These are phyloP conservation scores for Diaporthe sp. DNA, from an alignment of 2,329 filamentous ascomycete genomes.

Conservation along the genomic window DNA sequence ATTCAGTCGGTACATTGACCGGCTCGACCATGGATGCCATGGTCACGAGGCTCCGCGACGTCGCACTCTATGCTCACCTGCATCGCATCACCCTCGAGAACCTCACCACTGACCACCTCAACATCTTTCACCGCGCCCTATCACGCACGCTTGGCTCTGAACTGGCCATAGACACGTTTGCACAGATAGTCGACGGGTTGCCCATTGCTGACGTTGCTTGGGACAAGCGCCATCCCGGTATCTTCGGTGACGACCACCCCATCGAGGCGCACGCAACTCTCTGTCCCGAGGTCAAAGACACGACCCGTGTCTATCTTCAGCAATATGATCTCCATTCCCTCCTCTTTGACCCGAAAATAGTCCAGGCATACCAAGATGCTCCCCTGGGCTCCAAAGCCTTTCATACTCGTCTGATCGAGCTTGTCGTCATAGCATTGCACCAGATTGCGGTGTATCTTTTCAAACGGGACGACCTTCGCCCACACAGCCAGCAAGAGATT, in stretches of 20 bases:
- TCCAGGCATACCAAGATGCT: constrained; percentile 41
- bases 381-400: constrained; percentile 42
- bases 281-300: constrained; percentile 31
- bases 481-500: constrained; percentile 28
- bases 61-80: constrained; percentile 12
- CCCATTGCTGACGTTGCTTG: constrained; percentile 12
- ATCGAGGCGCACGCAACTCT: constrained; percentile 27
- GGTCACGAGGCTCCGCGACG: constrained; percentile 3
- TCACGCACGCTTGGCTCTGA: constrained; percentile 10
- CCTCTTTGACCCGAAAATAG: constrained; percentile 36
- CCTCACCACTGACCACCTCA: background rate
- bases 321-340: constrained; percentile 20
- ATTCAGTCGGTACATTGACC: constrained; percentile 1
- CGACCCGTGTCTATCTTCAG: constrained; percentile 1
- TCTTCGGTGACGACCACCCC: constrained; percentile 3
- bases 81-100: constrained; percentile 12
- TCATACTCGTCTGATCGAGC: constrained; percentile 44
- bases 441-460: constrained; percentile 43
- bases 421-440: constrained; percentile 44
- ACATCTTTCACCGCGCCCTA: constrained; percentile 17
- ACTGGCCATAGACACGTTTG: constrained; percentile 3
- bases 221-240: constrained; percentile 2
- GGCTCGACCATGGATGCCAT: constrained; percentile 10
- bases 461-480: background rate
- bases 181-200: constrained; percentile 23